Conservation (phyloP, 2,329 filamentous ascomycete genomes). For the Colletotrichum sublineola region DNA sequence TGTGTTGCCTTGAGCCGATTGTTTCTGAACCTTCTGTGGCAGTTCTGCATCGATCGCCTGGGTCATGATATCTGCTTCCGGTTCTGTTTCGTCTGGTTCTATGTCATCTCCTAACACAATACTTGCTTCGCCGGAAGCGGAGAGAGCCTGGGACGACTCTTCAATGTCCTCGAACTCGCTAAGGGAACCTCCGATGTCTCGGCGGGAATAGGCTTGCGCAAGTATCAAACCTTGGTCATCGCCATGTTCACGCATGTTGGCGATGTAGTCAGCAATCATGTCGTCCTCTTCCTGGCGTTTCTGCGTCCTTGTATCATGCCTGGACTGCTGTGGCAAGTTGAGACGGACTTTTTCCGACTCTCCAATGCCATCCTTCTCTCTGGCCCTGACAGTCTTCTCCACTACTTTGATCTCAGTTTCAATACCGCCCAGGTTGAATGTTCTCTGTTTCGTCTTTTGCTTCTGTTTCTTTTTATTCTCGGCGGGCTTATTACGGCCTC, state of each 20-base stretch:
- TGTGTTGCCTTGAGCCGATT: neutral
- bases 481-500: conserved; percentile 58
- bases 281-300: conserved; percentile 63
- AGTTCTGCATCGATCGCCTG: neutral
- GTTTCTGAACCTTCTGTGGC: neutral
- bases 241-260: conserved; percentile 69
- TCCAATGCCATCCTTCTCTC: conserved; percentile 35
- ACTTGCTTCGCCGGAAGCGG: neutral
- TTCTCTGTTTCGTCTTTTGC: conserved; percentile 45
- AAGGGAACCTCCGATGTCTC: conserved; percentile 46
- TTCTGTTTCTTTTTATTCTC: conserved; percentile 36
- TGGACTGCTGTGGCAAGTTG: neutral
- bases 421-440: conserved; percentile 47
- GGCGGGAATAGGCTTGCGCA: conserved; percentile 67
- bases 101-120: neutral
- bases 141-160: conserved; percentile 29
- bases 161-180: conserved; percentile 47
- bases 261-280: conserved; percentile 77
- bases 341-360: no score
- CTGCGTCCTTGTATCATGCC: neutral
- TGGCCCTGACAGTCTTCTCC: conserved; percentile 42
- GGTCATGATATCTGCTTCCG: neutral
- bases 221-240: conserved; percentile 72
- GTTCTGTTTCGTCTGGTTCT: neutral
- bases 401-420: conserved; percentile 51